Conservation (phyloP, 1,139 yeast species). For the Yarrowia galli region DNA sequence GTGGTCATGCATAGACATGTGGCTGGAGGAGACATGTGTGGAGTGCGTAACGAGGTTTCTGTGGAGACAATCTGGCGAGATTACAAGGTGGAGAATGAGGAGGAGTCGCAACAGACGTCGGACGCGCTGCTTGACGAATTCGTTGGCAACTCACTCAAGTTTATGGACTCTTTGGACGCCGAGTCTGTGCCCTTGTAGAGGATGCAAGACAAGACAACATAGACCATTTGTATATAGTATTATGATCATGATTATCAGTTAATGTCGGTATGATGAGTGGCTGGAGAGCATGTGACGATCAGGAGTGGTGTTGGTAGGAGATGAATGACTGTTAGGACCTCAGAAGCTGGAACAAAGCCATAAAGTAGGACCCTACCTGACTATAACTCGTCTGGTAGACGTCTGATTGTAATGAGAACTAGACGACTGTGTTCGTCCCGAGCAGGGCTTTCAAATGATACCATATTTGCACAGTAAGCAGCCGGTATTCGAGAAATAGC, state of each 20-base stretch:
- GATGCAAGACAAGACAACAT: background rate
- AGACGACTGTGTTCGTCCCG: too few species aligned
- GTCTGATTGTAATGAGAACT: too few species aligned
- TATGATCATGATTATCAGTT: background rate
- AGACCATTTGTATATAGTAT: constrained; percentile 30
- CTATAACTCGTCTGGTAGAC: too few species aligned
- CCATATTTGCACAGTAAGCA: too few species aligned
- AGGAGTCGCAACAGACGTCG: background rate
- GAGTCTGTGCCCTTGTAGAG: background rate
- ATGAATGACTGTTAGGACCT: too few species aligned
- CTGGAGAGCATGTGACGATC: too few species aligned
- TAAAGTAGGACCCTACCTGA: too few species aligned
- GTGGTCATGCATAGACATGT: background rate
- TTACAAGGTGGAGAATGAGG: background rate
- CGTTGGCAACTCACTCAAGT: constrained; percentile 18
- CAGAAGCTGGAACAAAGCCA: too few species aligned
- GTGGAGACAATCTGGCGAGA: constrained; percentile 2
- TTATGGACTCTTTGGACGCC: constrained; percentile 19
- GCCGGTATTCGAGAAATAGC: too few species aligned
- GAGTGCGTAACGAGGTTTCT: constrained; percentile 2
- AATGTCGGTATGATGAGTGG: too few species aligned
- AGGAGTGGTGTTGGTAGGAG: too few species aligned
- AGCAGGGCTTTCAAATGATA: too few species aligned
- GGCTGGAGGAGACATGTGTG: constrained; percentile 14
- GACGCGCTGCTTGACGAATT: background rate